phyloP scores from a whole-genome alignment of 140 eudicot species.

The Senecio squalidus region DNA sequence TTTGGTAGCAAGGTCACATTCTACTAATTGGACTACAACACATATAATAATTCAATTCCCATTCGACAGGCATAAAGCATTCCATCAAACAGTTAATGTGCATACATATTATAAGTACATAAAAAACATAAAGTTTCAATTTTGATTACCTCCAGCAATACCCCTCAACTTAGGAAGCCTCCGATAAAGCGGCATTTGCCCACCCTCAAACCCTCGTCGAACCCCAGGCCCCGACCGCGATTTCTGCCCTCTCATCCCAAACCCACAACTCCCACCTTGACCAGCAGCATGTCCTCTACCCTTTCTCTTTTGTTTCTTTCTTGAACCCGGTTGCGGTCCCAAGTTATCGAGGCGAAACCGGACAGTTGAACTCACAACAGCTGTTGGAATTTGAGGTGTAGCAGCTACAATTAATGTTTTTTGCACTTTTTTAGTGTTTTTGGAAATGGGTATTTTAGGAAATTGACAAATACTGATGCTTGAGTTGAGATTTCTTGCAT shows the following conservation, averaged over 20 bases:
- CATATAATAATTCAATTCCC: not conserved
- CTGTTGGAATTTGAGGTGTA: slow-evolving; percentile 34
- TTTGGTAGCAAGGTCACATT: too few species aligned
- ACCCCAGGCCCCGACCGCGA: slow-evolving; percentile 85
- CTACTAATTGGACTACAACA: too few species aligned
- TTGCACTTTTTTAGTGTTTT: not conserved
- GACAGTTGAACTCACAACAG: slow-evolving; percentile 20
- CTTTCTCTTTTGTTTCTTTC: slow-evolving; percentile 75
- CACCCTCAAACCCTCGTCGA: slow-evolving; percentile 78
- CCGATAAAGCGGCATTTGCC: slow-evolving; percentile 90
- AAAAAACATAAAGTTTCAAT: not conserved
- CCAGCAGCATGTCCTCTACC: slow-evolving; percentile 95
- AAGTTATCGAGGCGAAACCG: slow-evolving; percentile 70
- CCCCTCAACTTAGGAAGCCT: slow-evolving; percentile 84
- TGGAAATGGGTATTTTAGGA: slow-evolving; percentile 5
- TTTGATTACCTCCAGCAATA: slow-evolving; percentile 87
- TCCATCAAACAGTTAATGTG: slow-evolving; percentile 18
- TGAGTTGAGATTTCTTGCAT: slow-evolving; percentile 36
- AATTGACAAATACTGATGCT: slow-evolving; percentile 21
- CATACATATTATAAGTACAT: not conserved
- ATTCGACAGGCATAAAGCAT: not conserved
- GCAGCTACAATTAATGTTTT: slow-evolving; percentile 29
- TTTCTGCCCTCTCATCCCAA: slow-evolving; percentile 94
- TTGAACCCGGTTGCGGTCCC: slow-evolving; percentile 93
- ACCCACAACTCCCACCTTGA: slow-evolving; percentile 95